Evolutionary conservation across 768 basidiomycete genomes (phyloP).

Genomic region (Calocera cornea): DNA sequence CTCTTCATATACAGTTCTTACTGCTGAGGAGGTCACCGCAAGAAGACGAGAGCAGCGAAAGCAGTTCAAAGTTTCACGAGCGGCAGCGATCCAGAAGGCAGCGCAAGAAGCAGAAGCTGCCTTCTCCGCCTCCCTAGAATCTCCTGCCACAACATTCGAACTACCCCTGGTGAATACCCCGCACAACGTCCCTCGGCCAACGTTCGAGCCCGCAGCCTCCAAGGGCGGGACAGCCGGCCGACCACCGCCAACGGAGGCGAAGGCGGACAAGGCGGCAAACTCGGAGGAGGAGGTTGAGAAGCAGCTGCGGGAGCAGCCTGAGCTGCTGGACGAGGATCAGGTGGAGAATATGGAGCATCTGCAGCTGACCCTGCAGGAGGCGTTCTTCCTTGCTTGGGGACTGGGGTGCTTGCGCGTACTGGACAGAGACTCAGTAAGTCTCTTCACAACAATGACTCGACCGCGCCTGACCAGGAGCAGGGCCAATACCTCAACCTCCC

Average conservation of each 20-base stretch:
- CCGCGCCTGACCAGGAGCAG: slow-evolving; percentile 48
- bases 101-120: slow-evolving; percentile 66
- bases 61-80: slow-evolving; percentile 87
- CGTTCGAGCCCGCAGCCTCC: neutral
- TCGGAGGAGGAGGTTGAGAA: slow-evolving; percentile 27
- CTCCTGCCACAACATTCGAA: slow-evolving; percentile 11
- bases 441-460: slow-evolving; percentile 42
- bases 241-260: slow-evolving; percentile 45
- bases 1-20: slow-evolving; percentile 37
- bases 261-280: slow-evolving; percentile 32
- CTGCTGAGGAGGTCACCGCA: slow-evolving; percentile 84
- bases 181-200: neutral
- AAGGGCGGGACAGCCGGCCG: slow-evolving; percentile 19
- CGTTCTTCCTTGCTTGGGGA: slow-evolving; percentile 76
- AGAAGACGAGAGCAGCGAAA: slow-evolving; percentile 75
- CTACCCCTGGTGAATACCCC: slow-evolving; percentile 8
- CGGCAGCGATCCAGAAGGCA: slow-evolving; percentile 69
- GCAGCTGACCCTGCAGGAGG: slow-evolving; percentile 77
- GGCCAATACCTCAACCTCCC: neutral
- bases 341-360: slow-evolving; percentile 75
- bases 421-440: slow-evolving; percentile 46
- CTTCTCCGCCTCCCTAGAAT: slow-evolving; percentile 49
- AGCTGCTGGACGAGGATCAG: slow-evolving; percentile 31
- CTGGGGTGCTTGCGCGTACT: slow-evolving; percentile 67
- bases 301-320: slow-evolving; percentile 24